Conservation (phyloP, 352 stramenopile genomes). For the Globisporangium cystogenes region DNA sequence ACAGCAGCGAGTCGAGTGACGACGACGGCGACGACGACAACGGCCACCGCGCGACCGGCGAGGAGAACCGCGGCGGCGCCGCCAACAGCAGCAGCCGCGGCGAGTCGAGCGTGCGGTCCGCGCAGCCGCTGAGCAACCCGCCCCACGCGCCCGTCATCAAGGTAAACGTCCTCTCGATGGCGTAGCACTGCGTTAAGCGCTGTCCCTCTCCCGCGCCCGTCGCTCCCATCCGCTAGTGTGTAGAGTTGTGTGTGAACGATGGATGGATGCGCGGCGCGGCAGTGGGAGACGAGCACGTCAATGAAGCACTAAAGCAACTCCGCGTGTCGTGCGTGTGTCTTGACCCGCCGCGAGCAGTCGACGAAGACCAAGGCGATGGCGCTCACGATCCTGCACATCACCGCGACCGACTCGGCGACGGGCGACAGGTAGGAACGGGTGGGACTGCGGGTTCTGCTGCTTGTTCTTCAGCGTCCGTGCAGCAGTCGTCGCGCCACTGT, state of each 20-base stretch:
- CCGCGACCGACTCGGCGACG: constrained; percentile 16
- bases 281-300: neutral
- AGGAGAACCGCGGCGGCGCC: constrained; percentile 12
- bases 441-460: neutral
- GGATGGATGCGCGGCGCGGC: neutral
- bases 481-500: too few relatives aligned
- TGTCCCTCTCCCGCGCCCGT: neutral
- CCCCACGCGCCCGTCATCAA: constrained; percentile 15
- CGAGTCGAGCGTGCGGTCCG: constrained; percentile 18
- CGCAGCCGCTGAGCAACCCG: constrained; percentile 18
- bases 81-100: constrained; percentile 1
- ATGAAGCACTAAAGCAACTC: neutral
- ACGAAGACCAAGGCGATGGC: constrained; percentile 9
- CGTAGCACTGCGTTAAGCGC: neutral
- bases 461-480: too few relatives aligned
- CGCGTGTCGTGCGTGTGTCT: neutral
- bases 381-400: constrained; percentile 32
- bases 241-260: constrained; percentile 1
- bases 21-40: constrained; percentile 18
- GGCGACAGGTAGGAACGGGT: constrained; percentile 26
- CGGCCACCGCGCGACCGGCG: neutral
- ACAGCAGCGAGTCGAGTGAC: constrained; percentile 36
- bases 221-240: neutral
- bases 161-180: constrained; percentile 26
- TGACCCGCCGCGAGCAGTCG: constrained; percentile 1